Conservation (phyloP, 805 yeast genomes). For the Sugiyamaella lignohabitans region DNA sequence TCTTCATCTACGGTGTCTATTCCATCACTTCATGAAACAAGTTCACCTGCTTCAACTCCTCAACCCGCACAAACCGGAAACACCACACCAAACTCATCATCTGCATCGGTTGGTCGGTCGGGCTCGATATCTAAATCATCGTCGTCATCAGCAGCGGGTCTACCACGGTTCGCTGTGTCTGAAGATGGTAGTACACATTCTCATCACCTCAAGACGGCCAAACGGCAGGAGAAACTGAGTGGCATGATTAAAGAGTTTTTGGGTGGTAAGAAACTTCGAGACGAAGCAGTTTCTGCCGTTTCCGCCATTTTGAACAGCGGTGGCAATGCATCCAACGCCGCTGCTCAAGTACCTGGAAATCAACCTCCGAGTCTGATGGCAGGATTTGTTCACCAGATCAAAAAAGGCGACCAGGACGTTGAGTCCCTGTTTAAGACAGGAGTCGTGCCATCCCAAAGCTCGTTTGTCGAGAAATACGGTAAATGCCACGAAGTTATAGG, state of each 20-base stretch:
- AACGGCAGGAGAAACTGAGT: conserved; percentile 38
- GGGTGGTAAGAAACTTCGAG: conserved; percentile 15
- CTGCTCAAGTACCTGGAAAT: not conserved
- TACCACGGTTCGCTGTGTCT: conserved; percentile 22
- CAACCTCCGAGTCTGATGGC: conserved; percentile 23
- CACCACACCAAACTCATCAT: not conserved
- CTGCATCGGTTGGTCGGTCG: not conserved
- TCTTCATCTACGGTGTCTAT: not conserved
- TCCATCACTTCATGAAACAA: not conserved
- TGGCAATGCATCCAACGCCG: conserved; percentile 6
- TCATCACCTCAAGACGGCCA: conserved; percentile 66
- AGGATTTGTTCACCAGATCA: conserved; percentile 17
- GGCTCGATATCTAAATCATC: too few relatives aligned
- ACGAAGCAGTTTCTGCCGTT: conserved; percentile 16
- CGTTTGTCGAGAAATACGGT: conserved; percentile 91
- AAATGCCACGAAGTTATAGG: conserved; percentile 89
- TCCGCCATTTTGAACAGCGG: conserved; percentile 7
- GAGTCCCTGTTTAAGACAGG: conserved; percentile 8
- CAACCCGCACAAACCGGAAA: not conserved
- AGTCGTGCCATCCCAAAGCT: conserved; percentile 28
- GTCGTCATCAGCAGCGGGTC: not conserved
- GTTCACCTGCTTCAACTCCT: conserved; percentile 3
- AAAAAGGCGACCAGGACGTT: conserved; percentile 13
- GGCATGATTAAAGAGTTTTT: conserved; percentile 19
- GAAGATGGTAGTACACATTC: conserved; percentile 61